Evolutionary conservation across 106 monocot genomes (phyloP).

Genomic region (Dendrobium officinale): DNA sequence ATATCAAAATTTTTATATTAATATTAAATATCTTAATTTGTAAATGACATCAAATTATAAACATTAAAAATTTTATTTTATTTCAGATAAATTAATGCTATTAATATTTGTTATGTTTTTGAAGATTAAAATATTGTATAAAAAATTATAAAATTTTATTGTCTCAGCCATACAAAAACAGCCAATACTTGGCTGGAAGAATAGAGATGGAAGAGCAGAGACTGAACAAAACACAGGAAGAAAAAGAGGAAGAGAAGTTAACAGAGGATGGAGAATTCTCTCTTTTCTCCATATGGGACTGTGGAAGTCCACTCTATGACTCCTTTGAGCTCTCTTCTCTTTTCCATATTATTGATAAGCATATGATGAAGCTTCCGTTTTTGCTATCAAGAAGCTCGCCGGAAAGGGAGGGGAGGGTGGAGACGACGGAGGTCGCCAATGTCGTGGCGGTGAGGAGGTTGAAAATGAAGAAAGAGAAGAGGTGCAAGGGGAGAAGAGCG

Average conservation of each 20-base stretch:
- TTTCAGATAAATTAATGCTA: too few species aligned
- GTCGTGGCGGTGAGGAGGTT: neutral
- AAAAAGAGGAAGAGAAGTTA: neutral
- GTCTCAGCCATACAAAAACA: too few species aligned
- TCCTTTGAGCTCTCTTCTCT: constrained; percentile 51
- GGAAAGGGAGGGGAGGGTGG: too few species aligned
- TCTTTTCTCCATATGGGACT: constrained; percentile 40
- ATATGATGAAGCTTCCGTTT: constrained; percentile 29
- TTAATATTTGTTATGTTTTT: too few species aligned
- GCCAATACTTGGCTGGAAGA: neutral
- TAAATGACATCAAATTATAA: too few species aligned
- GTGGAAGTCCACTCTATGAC: constrained; percentile 66
- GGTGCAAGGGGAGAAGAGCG: constrained; percentile 6
- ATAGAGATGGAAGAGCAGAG: neutral
- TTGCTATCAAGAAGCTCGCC: neutral
- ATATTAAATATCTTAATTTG: too few species aligned
- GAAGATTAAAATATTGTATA: too few species aligned
- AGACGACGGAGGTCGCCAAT: neutral
- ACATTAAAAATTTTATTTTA: too few species aligned
- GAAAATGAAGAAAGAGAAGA: constrained; percentile 11
- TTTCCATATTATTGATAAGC: constrained; percentile 34
- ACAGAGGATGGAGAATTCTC: neutral
- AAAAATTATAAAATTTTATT: too few species aligned
- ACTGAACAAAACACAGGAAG: neutral
- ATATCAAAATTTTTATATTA: too few species aligned